Conservation (phyloP, 2,329 filamentous ascomycete species). For the Rhytidhysteron rufulum region DNA sequence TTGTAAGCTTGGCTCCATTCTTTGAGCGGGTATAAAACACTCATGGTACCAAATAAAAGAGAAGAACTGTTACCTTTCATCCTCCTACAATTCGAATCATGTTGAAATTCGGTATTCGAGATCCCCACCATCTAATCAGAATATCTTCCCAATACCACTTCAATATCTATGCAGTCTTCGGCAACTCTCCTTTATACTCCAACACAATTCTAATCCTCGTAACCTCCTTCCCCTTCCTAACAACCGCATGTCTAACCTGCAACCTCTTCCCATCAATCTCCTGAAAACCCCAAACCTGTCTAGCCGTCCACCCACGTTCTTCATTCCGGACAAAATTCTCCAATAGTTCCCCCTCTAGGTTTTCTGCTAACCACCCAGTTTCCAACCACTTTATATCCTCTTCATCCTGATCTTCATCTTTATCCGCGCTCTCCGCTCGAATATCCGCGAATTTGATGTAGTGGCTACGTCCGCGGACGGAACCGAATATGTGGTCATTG, state of each 20-base stretch:
- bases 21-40: too few species aligned
- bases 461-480: constrained; percentile 58
- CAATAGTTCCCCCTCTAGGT: constrained; percentile 22
- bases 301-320: constrained; percentile 32
- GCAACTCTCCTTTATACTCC: constrained; percentile 23
- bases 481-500: constrained; percentile 76
- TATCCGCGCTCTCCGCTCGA: constrained; percentile 13
- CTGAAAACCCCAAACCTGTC: constrained; percentile 30
- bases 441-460: constrained; percentile 39
- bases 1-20: too few species aligned
- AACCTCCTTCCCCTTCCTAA: constrained; percentile 29
- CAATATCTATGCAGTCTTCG: too few species aligned
- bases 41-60: too few species aligned
- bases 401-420: constrained; percentile 12
- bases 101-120: too few species aligned
- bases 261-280: constrained; percentile 20
- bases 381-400: constrained; percentile 11
- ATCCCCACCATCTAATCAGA: too few species aligned
- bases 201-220: constrained; percentile 30
- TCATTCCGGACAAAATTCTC: constrained; percentile 33
- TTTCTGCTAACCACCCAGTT: constrained; percentile 29
- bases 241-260: constrained; percentile 27
- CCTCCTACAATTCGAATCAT: too few species aligned
- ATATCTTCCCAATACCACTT: too few species aligned
- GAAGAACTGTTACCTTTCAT: too few species aligned